These are phyloP conservation scores for Phytopythium oedochilum DNA, from an alignment of 352 stramenopile genomes.

Conservation along the genomic window DNA sequence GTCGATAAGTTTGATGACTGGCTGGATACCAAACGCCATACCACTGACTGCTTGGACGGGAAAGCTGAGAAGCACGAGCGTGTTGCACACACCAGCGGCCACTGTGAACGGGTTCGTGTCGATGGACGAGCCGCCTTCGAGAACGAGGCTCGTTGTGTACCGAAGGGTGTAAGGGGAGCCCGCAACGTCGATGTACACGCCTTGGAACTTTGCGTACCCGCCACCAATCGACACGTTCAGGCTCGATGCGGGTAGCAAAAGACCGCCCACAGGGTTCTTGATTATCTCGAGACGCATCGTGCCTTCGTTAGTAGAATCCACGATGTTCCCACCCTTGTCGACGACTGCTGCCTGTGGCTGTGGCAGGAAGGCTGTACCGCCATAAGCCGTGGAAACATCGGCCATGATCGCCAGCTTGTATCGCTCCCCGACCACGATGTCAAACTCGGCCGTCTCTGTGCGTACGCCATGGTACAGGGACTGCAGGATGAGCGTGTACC, in stretches of 20 bases:
- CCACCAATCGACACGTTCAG: constrained; percentile 50
- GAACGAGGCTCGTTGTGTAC: constrained; percentile 56
- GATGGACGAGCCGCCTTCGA: constrained; percentile 42
- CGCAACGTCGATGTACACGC: constrained; percentile 68
- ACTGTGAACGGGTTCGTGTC: constrained; percentile 82
- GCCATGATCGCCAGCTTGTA: constrained; percentile 60
- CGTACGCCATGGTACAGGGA: constrained; percentile 65
- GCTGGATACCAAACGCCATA: constrained; percentile 69
- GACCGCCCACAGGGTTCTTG: constrained; percentile 49
- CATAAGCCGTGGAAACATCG: constrained; percentile 76
- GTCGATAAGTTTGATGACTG: constrained; percentile 75
- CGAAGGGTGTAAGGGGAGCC: constrained; percentile 72
- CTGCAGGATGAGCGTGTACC: constrained; percentile 66
- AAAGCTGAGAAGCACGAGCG: constrained; percentile 36
- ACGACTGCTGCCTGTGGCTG: constrained; percentile 76
- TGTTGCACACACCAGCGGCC: constrained; percentile 43
- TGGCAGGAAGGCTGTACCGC: constrained; percentile 67
- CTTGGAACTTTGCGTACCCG: constrained; percentile 55
- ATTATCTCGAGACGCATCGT: constrained; percentile 62
- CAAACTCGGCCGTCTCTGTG: constrained; percentile 65
- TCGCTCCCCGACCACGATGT: constrained; percentile 56
- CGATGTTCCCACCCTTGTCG: constrained; percentile 71
- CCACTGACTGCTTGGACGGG: constrained; percentile 43
- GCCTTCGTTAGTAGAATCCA: constrained; percentile 35
- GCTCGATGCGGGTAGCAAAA: constrained; percentile 36